Percentiles rank a stretch among this genome's conserved stretches.
These are phyloP conservation scores for Blastocystis sp. DNA, from an alignment of 352 stramenopile genomes.

Conservation along the genomic window DNA sequence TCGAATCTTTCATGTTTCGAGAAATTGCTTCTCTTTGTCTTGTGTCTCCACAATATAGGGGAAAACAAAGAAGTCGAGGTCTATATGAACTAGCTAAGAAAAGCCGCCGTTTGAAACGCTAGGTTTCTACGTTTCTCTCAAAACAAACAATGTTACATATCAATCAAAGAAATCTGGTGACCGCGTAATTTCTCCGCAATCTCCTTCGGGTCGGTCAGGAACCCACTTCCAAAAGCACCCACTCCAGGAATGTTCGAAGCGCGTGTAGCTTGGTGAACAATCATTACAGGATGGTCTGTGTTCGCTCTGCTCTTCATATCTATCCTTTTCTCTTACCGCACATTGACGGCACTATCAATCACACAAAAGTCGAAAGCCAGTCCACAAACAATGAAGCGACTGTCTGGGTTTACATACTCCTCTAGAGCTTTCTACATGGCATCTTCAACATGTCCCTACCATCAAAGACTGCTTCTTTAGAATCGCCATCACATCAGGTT, in stretches of 20 bases:
- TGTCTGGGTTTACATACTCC: background rate
- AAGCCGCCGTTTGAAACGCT: background rate
- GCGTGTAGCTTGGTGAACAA: constrained; percentile 24
- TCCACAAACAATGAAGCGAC: constrained; percentile 58
- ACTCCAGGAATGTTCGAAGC: constrained; percentile 49
- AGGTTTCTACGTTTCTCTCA: constrained; percentile 16
- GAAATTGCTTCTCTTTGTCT: background rate
- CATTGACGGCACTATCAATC: constrained; percentile 60
- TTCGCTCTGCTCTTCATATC: background rate
- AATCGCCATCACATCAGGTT: constrained; percentile 59
- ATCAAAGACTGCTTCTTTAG: background rate
- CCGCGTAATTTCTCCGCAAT: background rate
- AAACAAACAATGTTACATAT: background rate
- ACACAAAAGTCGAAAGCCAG: constrained; percentile 64
- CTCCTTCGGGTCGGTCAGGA: background rate
- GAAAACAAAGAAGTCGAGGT: background rate
- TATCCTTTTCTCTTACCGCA: background rate
- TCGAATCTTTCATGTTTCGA: constrained; percentile 63
- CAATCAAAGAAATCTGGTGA: constrained; percentile 31
- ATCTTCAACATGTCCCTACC: background rate
- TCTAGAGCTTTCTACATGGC: background rate
- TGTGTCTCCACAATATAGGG: background rate
- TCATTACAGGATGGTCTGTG: background rate
- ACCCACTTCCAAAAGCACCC: background rate
- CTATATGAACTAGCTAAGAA: background rate